Percentiles rank a stretch among this genome's conserved stretches.
Conservation (phyloP, 352 stramenopile genomes). For the Globisporangium orthogonon region DNA sequence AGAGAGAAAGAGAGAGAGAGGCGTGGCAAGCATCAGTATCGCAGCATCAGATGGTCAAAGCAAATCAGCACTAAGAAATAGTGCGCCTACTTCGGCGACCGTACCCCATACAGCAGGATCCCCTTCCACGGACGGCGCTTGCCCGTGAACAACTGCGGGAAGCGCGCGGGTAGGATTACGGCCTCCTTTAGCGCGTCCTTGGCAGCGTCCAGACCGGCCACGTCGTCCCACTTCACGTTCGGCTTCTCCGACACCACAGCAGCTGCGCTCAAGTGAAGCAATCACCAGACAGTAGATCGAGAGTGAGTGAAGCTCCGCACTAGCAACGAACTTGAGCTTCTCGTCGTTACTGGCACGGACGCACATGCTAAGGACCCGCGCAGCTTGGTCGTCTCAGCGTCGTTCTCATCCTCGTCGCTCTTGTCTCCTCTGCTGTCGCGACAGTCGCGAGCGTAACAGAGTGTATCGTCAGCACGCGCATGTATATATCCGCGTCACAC, state of each 20-base stretch:
- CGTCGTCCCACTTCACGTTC: slow-evolving; percentile 96
- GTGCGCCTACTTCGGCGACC: slow-evolving; percentile 7
- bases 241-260: slow-evolving; percentile 87
- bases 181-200: slow-evolving; percentile 99
- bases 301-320: not conserved
- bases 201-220: slow-evolving; percentile 94
- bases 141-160: slow-evolving; percentile 96
- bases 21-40: too few relatives aligned
- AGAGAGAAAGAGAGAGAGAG: too few relatives aligned
- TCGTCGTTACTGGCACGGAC: not conserved
- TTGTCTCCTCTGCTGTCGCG: slow-evolving; percentile 51
- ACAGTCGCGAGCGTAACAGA: not conserved
- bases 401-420: slow-evolving; percentile 87
- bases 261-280: slow-evolving; percentile 25
- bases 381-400: slow-evolving; percentile 95
- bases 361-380: slow-evolving; percentile 89
- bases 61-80: not conserved
- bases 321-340: too few relatives aligned
- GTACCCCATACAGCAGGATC: slow-evolving; percentile 97
- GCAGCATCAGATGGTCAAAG: not conserved
- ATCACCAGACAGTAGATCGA: not conserved
- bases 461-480: not conserved
- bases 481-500: not conserved
- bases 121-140: slow-evolving; percentile 91
- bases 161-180: slow-evolving; percentile 94